phyloP scores from a whole-genome alignment of 371 early-diverging fungal species.

The Mucor ambiguus region DNA sequence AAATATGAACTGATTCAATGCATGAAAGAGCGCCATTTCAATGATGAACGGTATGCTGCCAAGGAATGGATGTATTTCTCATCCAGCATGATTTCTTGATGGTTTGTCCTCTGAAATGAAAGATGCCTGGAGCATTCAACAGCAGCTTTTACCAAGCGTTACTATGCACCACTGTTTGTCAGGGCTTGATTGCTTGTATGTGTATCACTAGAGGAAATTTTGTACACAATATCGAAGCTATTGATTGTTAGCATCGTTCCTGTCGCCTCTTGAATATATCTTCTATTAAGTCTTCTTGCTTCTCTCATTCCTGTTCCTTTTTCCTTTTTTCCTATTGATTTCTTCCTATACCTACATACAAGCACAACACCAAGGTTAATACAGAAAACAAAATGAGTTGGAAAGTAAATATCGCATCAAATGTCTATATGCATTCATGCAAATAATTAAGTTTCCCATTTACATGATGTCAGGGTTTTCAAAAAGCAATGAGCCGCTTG shows the following conservation, averaged over 20 bases:
- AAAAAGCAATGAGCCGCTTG: constrained; percentile 37
- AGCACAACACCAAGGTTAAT: neutral
- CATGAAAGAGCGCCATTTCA: neutral
- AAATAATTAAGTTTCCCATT: neutral
- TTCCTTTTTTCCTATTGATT: constrained; percentile 1
- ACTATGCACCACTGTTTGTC: neutral
- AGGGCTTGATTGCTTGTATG: neutral
- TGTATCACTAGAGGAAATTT: neutral
- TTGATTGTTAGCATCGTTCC: neutral
- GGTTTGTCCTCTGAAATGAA: neutral
- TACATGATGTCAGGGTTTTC: constrained; percentile 23
- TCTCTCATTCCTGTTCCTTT: neutral
- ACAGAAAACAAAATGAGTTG: constrained; percentile 20
- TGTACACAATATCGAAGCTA: neutral
- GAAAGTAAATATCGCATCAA: constrained; percentile 6
- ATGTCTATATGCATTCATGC: constrained; percentile 1
- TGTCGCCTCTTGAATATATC: constrained; percentile 5
- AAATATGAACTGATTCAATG: neutral
- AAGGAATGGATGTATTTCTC: neutral
- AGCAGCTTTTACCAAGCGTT: neutral
- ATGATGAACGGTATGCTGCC: neutral
- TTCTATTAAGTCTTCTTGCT: neutral
- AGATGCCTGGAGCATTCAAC: neutral
- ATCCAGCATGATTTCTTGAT: neutral
- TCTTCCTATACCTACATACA: neutral